These are phyloP conservation scores for Camelina hispida DNA, from an alignment of 345 rosid genomes.

Conservation along the genomic window DNA sequence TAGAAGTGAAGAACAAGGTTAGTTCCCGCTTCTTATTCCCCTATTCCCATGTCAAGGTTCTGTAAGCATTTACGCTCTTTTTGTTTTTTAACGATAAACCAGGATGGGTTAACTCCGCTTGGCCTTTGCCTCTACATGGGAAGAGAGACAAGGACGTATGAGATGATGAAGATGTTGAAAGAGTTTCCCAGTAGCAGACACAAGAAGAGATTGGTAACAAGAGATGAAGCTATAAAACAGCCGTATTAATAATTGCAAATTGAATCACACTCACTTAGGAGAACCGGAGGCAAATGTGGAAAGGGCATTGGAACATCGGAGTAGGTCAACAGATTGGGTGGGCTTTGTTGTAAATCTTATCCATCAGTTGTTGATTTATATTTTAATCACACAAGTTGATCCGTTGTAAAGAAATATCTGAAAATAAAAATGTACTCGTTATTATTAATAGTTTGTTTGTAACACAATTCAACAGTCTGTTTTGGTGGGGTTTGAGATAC, in stretches of 20 bases:
- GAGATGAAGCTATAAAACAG: constrained; percentile 17
- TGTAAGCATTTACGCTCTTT: constrained; percentile 2
- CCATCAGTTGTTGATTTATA: constrained; percentile 1
- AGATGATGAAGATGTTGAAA: constrained; percentile 79
- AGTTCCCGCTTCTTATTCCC: constrained; percentile 7
- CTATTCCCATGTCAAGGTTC: neutral
- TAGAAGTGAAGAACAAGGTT: constrained; percentile 61
- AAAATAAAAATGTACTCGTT: neutral
- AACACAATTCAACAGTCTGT: neutral
- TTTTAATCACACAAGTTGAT: neutral
- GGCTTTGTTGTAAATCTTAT: constrained; percentile 8
- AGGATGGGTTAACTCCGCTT: constrained; percentile 88
- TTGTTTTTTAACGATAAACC: constrained; percentile 19
- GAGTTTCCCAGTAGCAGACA: constrained; percentile 52
- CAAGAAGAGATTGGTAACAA: constrained; percentile 25
- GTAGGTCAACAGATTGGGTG: neutral
- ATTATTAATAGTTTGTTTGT: neutral
- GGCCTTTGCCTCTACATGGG: constrained; percentile 82
- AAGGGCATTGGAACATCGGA: neutral
- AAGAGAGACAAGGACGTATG: constrained; percentile 63
- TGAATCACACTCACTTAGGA: neutral
- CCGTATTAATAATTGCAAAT: neutral
- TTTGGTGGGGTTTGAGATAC: neutral
- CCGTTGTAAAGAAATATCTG: neutral
- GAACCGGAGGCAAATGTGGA: neutral